These are phyloP conservation scores for Ormosia emarginata DNA, from an alignment of 306 rosid genomes.

Conservation along the genomic window DNA sequence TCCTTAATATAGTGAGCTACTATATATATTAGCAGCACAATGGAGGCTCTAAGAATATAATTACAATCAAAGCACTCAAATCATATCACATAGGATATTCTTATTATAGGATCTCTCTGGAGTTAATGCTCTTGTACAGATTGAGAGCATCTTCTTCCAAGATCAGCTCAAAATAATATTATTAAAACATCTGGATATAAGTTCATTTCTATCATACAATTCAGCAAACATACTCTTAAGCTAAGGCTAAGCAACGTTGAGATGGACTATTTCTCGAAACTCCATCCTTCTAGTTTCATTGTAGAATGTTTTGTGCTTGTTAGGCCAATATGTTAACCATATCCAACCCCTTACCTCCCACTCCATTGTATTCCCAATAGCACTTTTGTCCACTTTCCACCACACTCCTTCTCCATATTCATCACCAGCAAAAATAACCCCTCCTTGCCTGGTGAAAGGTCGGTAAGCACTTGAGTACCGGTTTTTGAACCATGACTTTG, in stretches of 20 bases:
- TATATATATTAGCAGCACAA: no score
- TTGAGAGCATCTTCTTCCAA: no score
- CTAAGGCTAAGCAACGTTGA: conserved; percentile 44
- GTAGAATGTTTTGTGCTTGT: conserved; percentile 56
- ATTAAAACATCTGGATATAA: neutral
- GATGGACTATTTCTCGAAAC: conserved; percentile 59
- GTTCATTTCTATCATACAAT: neutral
- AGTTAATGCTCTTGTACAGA: no score
- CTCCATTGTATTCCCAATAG: conserved; percentile 69
- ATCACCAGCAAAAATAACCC: conserved; percentile 83
- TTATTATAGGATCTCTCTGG: no score
- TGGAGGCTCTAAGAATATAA: no score
- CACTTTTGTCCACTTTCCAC: conserved; percentile 77
- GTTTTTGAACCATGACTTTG: conserved; percentile 79
- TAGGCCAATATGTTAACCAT: conserved; percentile 95
- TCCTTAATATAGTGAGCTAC: no score
- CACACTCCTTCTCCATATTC: conserved; percentile 68
- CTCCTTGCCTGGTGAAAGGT: conserved; percentile 90
- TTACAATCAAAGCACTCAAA: no score
- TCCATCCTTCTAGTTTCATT: conserved; percentile 80
- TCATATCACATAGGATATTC: no score
- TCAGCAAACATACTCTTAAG: neutral
- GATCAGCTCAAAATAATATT: neutral
- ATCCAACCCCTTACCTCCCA: conserved; percentile 92
- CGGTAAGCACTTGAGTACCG: conserved; percentile 69